Conservation (phyloP, 345 rosid genomes). For the Nephelium lappaceum region DNA sequence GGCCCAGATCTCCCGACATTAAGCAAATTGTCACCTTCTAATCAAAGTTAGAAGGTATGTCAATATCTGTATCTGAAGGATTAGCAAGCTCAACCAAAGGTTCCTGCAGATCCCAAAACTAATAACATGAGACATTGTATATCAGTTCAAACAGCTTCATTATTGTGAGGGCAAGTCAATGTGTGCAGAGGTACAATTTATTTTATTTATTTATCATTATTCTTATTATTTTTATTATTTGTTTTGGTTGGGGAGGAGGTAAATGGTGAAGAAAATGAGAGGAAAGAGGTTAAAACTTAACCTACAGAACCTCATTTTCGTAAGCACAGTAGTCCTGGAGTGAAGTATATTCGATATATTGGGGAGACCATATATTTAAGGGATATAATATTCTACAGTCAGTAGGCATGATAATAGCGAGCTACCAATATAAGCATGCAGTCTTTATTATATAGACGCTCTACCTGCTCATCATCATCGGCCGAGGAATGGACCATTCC, state of each 20-base stretch:
- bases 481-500: constrained; percentile 50
- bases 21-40: constrained; percentile 39
- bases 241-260: not conserved
- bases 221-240: too few species aligned
- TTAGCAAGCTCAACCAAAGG: constrained; percentile 57
- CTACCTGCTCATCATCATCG: constrained; percentile 68
- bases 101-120: constrained; percentile 51
- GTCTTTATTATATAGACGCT: not conserved
- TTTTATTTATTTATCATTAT: too few species aligned
- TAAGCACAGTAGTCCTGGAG: not conserved
- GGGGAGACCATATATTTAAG: not conserved
- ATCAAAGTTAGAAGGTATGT: constrained; percentile 53
- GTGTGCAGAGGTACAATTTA: not conserved
- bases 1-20: constrained; percentile 7
- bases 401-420: not conserved
- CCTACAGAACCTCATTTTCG: not conserved
- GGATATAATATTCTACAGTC: not conserved
- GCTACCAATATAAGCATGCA: not conserved
- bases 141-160: constrained; percentile 1
- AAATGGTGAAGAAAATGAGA: not conserved
- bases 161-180: not conserved
- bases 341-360: not conserved
- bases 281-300: not conserved
- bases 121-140: constrained; percentile 21
- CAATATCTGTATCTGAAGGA: constrained; percentile 68